Evolutionary conservation across 768 basidiomycete genomes (phyloP), one percentile per base, ranked within the genome.

Genomic region (Lentinula lateritia): DNA sequence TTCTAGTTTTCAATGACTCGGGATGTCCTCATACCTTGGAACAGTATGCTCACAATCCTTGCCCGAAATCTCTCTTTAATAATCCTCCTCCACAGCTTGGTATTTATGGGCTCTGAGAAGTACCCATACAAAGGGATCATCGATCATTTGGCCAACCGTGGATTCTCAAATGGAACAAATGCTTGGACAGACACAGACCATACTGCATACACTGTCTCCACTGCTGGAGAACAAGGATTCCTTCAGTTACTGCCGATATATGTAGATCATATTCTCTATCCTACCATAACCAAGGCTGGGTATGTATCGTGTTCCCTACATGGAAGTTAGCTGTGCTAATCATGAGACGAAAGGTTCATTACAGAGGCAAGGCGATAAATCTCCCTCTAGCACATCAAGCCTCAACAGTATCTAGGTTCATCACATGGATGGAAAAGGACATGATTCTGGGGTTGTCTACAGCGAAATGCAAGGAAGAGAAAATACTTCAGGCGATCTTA

Each of bases 101-200:
- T 98, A 35, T 98, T 98, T 71, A 90, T 98, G 82, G 97, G 97
- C 5, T 96, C 94, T 0, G 88, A 96, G 69, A 88, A 91, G 67
- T 98, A 94, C 69, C 95, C 96, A 0, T 93, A 92, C 80, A 98
- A 98, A 72, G 96, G 95, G 20, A 88, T 98, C 57, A 84, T 99
- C 59, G 96, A 98, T 75, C 87, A 92, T 61, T 80, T 99, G 20
- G 97, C 97, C 2, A 98, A 98, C 72, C 85, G 95, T 60, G 93
- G 93, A 18, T 94, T 95, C 71, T 90, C 93, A 6, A 86, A 91
- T 63, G 93, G 92, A 38, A 93, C 90, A 8, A 97, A 98, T 72
- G 96, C 96, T 1, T 99, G 96, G 97, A 98, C 97, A 3, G 96
- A 92, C 69, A 95, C 84, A 48, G 93, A 94, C 69, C 89, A 97